Percentiles rank a stretch among this genome's conserved stretches.
These are phyloP conservation scores for Penicillium longicatenatum DNA, from an alignment of 495 filamentous ascomycete genomes.

Conservation along the genomic window DNA sequence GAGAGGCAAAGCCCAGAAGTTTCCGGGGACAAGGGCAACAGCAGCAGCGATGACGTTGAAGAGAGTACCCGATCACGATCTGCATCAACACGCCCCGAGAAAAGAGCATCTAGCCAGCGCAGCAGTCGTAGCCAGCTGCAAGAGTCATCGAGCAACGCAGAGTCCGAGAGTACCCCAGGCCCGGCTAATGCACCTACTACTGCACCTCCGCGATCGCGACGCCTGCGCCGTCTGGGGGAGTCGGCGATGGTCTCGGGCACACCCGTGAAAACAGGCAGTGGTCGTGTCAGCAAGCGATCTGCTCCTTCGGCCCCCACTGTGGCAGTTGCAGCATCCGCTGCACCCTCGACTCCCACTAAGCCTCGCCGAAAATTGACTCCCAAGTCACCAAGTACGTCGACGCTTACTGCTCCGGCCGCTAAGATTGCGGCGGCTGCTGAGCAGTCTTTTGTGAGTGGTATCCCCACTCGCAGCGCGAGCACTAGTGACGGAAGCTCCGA, in stretches of 20 bases:
- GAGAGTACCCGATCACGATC: conserved; percentile 14
- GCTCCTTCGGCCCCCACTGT: conserved; percentile 11
- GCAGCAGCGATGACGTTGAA: conserved; percentile 18
- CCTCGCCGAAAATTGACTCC: conserved; percentile 45
- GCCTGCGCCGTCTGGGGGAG: conserved; percentile 39
- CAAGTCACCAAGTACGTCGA: conserved; percentile 35
- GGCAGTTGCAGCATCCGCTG: conserved; percentile 1
- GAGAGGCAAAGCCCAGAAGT: conserved; percentile 9
- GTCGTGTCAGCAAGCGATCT: conserved; percentile 25
- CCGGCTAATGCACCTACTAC: conserved; percentile 23
- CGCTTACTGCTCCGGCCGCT: conserved; percentile 20
- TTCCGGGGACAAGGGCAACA: conserved; percentile 16
- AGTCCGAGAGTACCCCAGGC: conserved; percentile 15
- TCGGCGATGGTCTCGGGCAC: conserved; percentile 26
- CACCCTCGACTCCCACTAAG: conserved; percentile 31
- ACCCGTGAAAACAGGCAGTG: conserved; percentile 27
- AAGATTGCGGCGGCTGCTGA: conserved; percentile 16
- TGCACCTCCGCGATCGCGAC: conserved; percentile 35
- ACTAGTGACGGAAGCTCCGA: conserved; percentile 16
- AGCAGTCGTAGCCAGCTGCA: conserved; percentile 28
- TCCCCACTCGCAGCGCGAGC: conserved; percentile 23
- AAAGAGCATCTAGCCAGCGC: conserved; percentile 31
- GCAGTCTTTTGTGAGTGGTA: conserved; percentile 27
- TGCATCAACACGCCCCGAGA: conserved; percentile 20
- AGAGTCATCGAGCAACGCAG: conserved; percentile 21